Conservation (phyloP, 306 rosid genomes). For the Vigna angularis region DNA sequence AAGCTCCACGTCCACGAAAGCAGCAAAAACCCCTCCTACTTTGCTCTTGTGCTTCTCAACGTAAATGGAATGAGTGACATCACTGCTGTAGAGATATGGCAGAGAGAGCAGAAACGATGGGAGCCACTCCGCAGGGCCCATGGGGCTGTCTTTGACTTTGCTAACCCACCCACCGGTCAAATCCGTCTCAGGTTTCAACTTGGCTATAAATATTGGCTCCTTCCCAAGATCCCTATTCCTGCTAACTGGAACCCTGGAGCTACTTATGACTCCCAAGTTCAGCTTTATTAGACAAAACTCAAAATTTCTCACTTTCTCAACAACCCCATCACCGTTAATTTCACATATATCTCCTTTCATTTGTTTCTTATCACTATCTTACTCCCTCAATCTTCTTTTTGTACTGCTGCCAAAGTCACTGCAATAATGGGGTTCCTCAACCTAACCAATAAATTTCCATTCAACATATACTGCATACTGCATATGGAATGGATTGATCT, state of each 20-base stretch:
- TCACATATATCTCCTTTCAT: too few relatives aligned
- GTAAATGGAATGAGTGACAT: constrained; percentile 64
- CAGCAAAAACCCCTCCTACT: constrained; percentile 66
- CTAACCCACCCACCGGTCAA: constrained; percentile 61
- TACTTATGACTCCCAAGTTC: constrained; percentile 44
- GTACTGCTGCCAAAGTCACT: too few relatives aligned
- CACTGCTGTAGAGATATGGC: constrained; percentile 55
- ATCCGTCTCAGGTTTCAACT: constrained; percentile 60
- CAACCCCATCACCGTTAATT: too few relatives aligned
- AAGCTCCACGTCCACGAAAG: constrained; percentile 55
- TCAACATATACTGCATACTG: too few relatives aligned
- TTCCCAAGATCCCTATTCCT: constrained; percentile 53
- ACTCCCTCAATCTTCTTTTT: too few relatives aligned
- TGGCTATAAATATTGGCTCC: constrained; percentile 44
- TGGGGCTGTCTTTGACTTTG: constrained; percentile 78
- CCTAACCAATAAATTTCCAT: too few relatives aligned
- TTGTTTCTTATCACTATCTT: too few relatives aligned
- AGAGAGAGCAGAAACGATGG: constrained; percentile 57
- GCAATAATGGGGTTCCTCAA: too few relatives aligned
- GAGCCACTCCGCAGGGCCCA: constrained; percentile 55
- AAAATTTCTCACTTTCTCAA: too few relatives aligned
- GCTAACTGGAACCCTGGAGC: constrained; percentile 61
- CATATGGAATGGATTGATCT: too few relatives aligned
- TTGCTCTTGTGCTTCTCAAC: constrained; percentile 54
- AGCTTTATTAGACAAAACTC: too few relatives aligned